Percentiles rank a stretch among this genome's conserved stretches.
These are phyloP conservation scores for Arachnopeziza araneosa DNA, from an alignment of 2,329 filamentous ascomycete species.

Conservation along the genomic window DNA sequence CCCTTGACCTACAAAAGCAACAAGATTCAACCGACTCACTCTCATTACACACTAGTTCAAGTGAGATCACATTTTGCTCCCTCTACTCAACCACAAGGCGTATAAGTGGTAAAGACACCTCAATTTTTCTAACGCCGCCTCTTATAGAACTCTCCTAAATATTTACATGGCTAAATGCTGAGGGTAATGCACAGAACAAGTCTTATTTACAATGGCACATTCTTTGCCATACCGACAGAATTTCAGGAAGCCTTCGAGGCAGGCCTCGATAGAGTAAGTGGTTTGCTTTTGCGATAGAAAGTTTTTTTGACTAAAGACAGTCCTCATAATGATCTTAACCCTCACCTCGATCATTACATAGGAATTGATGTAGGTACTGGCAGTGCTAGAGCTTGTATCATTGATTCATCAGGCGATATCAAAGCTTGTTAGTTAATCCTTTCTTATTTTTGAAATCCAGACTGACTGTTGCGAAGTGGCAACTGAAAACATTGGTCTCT, in stretches of 20 bases:
- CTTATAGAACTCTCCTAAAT: neutral
- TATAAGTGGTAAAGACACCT: neutral
- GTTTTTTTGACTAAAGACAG: constrained; percentile 15
- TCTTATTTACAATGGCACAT: constrained; percentile 6
- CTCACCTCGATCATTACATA: constrained; percentile 55
- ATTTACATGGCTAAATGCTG: neutral
- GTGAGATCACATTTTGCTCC: too few relatives aligned
- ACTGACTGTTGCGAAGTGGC: constrained; percentile 40
- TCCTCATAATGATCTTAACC: constrained; percentile 32
- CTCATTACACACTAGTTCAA: too few relatives aligned
- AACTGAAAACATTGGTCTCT: constrained; percentile 71
- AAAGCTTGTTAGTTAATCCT: constrained; percentile 40
- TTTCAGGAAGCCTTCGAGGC: constrained; percentile 28
- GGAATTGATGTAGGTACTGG: constrained; percentile 96
- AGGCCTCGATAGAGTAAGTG: constrained; percentile 31
- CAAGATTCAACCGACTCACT: neutral
- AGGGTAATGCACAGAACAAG: neutral
- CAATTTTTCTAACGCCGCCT: neutral
- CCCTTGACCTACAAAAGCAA: neutral
- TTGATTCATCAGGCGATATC: constrained; percentile 87
- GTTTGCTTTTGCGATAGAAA: neutral
- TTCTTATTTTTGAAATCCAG: neutral
- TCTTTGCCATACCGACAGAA: constrained; percentile 25
- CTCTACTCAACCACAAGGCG: too few relatives aligned
- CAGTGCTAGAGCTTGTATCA: constrained; percentile 91